Evolutionary conservation across 148 eudicot species (phyloP).

Genomic region (Amaranthus cruentus): DNA sequence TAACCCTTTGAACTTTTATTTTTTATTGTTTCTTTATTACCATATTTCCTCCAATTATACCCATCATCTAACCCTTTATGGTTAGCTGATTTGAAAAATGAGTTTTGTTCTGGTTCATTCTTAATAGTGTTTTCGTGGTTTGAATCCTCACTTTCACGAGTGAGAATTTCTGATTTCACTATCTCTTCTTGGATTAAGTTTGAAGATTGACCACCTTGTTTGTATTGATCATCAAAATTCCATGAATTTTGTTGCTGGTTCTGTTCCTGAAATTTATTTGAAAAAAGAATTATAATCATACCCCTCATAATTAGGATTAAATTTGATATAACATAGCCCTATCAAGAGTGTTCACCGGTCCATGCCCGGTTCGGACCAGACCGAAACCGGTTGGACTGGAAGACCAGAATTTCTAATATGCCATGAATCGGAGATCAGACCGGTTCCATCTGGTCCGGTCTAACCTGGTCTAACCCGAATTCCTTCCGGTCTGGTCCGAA

Average conservation of each 20-base stretch:
- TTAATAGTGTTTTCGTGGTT: not conserved
- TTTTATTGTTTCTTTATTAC: constrained; percentile 63
- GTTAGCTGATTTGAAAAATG: constrained; percentile 22
- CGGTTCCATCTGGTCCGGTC: too few species aligned
- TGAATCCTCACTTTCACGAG: constrained; percentile 4
- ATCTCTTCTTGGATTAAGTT: not conserved
- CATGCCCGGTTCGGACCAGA: too few species aligned
- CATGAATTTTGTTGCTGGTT: constrained; percentile 27
- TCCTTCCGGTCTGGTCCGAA: too few species aligned
- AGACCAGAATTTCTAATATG: too few species aligned
- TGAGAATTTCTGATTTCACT: constrained; percentile 29
- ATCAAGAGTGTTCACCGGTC: too few species aligned
- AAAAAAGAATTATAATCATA: too few species aligned
- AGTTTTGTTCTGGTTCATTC: not conserved
- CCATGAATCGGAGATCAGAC: too few species aligned
- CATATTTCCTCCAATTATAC: constrained; percentile 71
- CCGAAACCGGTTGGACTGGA: too few species aligned
- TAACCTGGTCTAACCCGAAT: too few species aligned
- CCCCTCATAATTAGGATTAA: too few species aligned
- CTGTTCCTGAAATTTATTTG: constrained; percentile 24
- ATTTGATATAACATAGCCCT: too few species aligned
- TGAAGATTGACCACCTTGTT: constrained; percentile 20
- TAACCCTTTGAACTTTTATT: constrained; percentile 68
- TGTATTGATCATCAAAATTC: constrained; percentile 32
- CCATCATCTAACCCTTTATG: constrained; percentile 47